phyloP scores from a whole-genome alignment of 352 stramenopile genomes.

The Thraustochytrium aureum region DNA sequence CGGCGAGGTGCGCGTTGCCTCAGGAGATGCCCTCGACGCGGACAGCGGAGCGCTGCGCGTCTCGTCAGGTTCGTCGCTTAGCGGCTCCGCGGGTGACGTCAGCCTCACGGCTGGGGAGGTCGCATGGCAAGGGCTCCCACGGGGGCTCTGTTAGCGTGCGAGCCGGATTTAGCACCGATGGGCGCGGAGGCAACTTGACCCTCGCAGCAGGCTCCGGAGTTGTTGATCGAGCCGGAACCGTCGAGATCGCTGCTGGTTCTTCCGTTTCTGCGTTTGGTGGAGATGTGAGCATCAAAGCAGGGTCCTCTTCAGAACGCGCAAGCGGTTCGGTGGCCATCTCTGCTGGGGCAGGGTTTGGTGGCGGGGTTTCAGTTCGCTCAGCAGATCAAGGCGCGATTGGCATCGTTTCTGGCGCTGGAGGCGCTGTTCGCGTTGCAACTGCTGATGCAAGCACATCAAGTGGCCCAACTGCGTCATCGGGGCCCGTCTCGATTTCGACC shows the following conservation, averaged over 20 bases:
- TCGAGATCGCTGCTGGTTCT: background rate
- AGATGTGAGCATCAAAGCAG: background rate
- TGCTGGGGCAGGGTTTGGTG: too few relatives aligned
- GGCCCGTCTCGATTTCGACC: too few relatives aligned
- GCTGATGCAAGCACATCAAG: too few relatives aligned
- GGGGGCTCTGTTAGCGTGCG: background rate
- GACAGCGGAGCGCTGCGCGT: too few relatives aligned
- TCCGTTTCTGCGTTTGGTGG: background rate
- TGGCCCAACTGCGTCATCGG: too few relatives aligned
- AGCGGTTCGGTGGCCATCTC: background rate
- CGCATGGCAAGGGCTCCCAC: background rate
- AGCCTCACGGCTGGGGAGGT: background rate
- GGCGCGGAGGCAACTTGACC: background rate
- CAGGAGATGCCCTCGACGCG: too few relatives aligned
- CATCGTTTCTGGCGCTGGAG: too few relatives aligned
- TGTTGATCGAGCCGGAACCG: background rate
- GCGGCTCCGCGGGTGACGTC: background rate
- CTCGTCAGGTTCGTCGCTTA: background rate
- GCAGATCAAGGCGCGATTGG: too few relatives aligned
- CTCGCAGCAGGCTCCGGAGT: background rate
- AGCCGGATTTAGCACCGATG: background rate
- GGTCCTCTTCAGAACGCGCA: background rate
- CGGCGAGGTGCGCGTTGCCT: too few relatives aligned
- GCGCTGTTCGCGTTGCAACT: too few relatives aligned
- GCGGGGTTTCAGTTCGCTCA: too few relatives aligned